These are phyloP conservation scores for Umbilicus rupestris DNA, from an alignment of 164 flowering plant genomes.

Conservation along the genomic window DNA sequence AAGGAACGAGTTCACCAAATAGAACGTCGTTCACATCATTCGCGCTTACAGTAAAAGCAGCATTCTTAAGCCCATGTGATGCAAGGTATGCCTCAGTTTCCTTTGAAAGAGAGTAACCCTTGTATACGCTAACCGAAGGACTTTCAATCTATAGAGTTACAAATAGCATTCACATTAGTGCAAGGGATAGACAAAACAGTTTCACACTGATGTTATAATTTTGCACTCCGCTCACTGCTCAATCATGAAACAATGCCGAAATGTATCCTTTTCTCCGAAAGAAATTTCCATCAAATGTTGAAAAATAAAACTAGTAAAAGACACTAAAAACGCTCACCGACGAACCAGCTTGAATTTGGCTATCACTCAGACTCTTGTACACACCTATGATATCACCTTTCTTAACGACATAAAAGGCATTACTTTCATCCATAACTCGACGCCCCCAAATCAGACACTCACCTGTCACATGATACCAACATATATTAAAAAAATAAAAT, in stretches of 20 bases:
- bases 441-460: neutral
- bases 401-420: constrained; percentile 44
- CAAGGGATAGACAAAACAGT: neutral
- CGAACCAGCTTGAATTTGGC: constrained; percentile 32
- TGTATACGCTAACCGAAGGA: constrained; percentile 40
- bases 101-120: constrained; percentile 40
- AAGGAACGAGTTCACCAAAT: constrained; percentile 43
- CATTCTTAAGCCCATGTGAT: constrained; percentile 47
- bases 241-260: neutral
- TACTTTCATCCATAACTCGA: constrained; percentile 27
- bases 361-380: constrained; percentile 37
- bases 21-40: constrained; percentile 32
- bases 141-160: constrained; percentile 25
- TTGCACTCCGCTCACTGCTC: neutral
- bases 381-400: constrained; percentile 50
- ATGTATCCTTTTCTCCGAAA: neutral
- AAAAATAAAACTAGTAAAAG: neutral
- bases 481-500: neutral
- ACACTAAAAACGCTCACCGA: constrained; percentile 21
- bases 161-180: neutral
- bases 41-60: constrained; percentile 33
- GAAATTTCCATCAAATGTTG: neutral
- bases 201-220: neutral
- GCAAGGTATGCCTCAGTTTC: constrained; percentile 39
- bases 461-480: neutral